These are phyloP conservation scores for Penicillium corylophilum DNA, from an alignment of 2,329 filamentous ascomycete genomes.

Conservation along the genomic window DNA sequence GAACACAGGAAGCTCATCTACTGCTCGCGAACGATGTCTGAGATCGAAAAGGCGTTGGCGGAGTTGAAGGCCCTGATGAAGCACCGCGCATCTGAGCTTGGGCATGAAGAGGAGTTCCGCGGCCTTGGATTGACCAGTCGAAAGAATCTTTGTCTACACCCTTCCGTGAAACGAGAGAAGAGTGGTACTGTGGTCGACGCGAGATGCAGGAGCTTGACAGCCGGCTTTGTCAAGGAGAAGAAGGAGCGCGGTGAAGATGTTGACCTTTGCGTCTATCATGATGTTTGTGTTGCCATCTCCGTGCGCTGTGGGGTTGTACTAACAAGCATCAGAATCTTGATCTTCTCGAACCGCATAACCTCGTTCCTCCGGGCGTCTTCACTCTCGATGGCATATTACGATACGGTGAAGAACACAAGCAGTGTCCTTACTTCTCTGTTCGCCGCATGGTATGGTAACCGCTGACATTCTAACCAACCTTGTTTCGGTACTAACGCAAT, in stretches of 20 bases:
- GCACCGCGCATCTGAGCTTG: constrained; percentile 85
- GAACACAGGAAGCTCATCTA: constrained; percentile 97
- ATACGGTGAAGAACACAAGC: constrained; percentile 93
- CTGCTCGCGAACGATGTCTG: constrained; percentile 98
- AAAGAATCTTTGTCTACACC: constrained; percentile 95
- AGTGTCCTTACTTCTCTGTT: constrained; percentile 96
- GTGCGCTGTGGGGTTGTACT: constrained; percentile 11
- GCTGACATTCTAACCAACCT: background rate
- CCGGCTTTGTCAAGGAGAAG: constrained; percentile 96
- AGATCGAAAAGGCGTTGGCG: constrained; percentile 95
- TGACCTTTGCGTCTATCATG: constrained; percentile 92
- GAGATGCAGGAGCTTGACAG: constrained; percentile 91
- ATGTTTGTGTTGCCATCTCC: constrained; percentile 53
- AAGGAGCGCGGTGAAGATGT: constrained; percentile 94
- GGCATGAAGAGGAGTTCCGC: constrained; percentile 86
- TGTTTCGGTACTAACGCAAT: constrained; percentile 19
- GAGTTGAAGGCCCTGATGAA: constrained; percentile 94
- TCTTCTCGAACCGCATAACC: constrained; percentile 87
- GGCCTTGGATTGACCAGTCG: constrained; percentile 90
- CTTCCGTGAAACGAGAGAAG: constrained; percentile 93
- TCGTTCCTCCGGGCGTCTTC: constrained; percentile 93
- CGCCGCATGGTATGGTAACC: constrained; percentile 72
- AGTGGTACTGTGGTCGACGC: constrained; percentile 92
- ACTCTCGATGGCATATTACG: constrained; percentile 84
- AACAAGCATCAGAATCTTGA: constrained; percentile 71